A percentile compares a stretch with the other conserved stretches of the same genome.
phyloP scores from a whole-genome alignment of 148 eudicot species.

The Vaccinium macrocarpon region DNA sequence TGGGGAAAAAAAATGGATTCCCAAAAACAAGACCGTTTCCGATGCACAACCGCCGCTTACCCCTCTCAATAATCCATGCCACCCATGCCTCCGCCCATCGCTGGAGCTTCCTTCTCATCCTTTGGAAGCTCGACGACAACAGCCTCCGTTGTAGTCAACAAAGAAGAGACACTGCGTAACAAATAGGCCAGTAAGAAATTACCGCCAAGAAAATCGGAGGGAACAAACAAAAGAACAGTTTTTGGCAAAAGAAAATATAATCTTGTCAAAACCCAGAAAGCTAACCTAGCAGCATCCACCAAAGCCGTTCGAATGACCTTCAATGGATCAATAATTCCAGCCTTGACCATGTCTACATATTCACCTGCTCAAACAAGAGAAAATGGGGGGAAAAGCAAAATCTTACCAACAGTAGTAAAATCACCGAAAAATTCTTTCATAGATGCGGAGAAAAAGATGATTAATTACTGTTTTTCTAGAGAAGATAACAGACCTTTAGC shows the following conservation, averaged over 20 bases:
- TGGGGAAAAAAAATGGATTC: too few relatives aligned
- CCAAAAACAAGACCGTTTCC: not conserved
- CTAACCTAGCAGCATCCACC: slow-evolving; percentile 86
- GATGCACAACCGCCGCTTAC: not conserved
- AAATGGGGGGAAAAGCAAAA: not conserved
- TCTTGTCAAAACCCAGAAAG: not conserved
- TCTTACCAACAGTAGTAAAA: not conserved
- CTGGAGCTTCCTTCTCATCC: slow-evolving; percentile 35
- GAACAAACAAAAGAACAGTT: not conserved
- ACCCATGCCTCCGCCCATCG: slow-evolving; percentile 45
- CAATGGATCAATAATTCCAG: slow-evolving; percentile 88
- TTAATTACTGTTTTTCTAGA: not conserved
- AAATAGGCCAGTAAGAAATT: not conserved
- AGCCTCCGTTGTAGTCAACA: slow-evolving; percentile 91
- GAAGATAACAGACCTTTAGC: slow-evolving; percentile 58
- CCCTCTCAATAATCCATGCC: slow-evolving; percentile 49
- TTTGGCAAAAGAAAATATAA: not conserved
- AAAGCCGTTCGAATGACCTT: slow-evolving; percentile 91
- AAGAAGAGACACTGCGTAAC: slow-evolving; percentile 57
- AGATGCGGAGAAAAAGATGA: not conserved
- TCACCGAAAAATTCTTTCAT: not conserved
- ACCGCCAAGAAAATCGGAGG: not conserved
- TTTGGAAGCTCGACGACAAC: slow-evolving; percentile 63
- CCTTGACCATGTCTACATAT: slow-evolving; percentile 85
- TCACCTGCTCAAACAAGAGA: slow-evolving; percentile 48